phyloP scores from a whole-genome alignment of 108 stramenopile genomes.

The Cylindrotheca closterium region DNA sequence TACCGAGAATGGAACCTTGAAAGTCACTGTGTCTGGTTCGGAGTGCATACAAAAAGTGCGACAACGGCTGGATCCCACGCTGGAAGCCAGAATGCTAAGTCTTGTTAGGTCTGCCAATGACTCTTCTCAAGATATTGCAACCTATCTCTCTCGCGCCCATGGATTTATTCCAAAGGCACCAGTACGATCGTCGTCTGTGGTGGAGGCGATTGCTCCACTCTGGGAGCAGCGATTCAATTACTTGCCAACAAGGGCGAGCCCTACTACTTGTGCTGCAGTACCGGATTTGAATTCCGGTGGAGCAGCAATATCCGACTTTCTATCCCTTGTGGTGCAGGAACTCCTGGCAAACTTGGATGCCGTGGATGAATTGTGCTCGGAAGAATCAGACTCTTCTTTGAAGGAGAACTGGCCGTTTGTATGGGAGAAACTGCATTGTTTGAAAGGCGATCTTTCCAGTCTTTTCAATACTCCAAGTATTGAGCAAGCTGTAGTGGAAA shows the following conservation, averaged over 20 bases:
- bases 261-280: too few species aligned
- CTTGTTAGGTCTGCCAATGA: slow-evolving; percentile 64
- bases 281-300: background rate
- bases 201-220: background rate
- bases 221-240: background rate
- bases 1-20: slow-evolving; percentile 34
- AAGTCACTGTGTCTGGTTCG: slow-evolving; percentile 50
- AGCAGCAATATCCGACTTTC: background rate
- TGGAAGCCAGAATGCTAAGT: slow-evolving; percentile 33
- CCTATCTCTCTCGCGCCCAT: slow-evolving; percentile 49
- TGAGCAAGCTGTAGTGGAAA: background rate
- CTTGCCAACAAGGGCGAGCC: background rate
- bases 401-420: slow-evolving; percentile 28
- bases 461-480: background rate
- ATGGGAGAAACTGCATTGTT: slow-evolving; percentile 55
- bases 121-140: slow-evolving; percentile 44
- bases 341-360: background rate
- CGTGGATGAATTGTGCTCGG: background rate
- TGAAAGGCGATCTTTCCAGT: slow-evolving; percentile 60
- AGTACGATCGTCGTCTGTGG: slow-evolving; percentile 6
- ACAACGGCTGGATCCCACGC: slow-evolving; percentile 6
- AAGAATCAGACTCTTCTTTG: too few species aligned
- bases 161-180: slow-evolving; percentile 66
- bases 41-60: slow-evolving; percentile 25
- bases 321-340: background rate